phyloP scores from a whole-genome alignment of 2,329 filamentous ascomycete genomes.

The Colletotrichum australisinense region DNA sequence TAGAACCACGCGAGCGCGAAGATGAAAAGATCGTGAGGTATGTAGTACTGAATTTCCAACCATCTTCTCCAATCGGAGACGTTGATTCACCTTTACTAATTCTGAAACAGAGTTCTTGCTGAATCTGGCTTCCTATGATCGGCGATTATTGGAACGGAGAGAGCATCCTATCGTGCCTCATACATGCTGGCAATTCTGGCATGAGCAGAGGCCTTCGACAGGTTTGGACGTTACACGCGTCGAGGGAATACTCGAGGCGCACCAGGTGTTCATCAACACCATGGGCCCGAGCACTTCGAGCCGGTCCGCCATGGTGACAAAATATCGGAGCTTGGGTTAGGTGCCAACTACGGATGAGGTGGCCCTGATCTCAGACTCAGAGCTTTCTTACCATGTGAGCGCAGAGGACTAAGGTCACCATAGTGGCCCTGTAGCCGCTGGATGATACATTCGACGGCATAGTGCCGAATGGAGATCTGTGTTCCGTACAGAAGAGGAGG shows the following conservation, averaged over 20 bases:
- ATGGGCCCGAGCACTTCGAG: not conserved
- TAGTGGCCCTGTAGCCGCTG: not conserved
- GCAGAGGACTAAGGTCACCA: not conserved
- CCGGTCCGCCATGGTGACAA: not conserved
- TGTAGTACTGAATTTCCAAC: conserved; percentile 50
- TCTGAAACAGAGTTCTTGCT: conserved; percentile 63
- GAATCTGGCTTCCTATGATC: conserved; percentile 70
- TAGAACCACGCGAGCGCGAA: conserved; percentile 95
- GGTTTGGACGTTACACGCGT: not conserved
- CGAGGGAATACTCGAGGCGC: not conserved
- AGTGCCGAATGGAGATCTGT: not conserved
- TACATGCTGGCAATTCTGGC: not conserved
- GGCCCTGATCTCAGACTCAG: not conserved
- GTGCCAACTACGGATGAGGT: not conserved
- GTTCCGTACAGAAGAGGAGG: not conserved
- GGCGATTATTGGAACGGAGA: conserved; percentile 2
- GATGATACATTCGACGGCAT: not conserved
- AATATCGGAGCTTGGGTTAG: not conserved
- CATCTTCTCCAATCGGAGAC: conserved; percentile 35
- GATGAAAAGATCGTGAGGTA: conserved; percentile 99
- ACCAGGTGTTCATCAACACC: not conserved
- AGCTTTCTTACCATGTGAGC: not conserved
- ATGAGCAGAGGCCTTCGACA: not conserved
- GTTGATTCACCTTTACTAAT: conserved; percentile 38
- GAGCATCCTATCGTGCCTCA: not conserved